Evolutionary conservation across 441 rosid species (phyloP).

Genomic region (Erodium moschatum): DNA sequence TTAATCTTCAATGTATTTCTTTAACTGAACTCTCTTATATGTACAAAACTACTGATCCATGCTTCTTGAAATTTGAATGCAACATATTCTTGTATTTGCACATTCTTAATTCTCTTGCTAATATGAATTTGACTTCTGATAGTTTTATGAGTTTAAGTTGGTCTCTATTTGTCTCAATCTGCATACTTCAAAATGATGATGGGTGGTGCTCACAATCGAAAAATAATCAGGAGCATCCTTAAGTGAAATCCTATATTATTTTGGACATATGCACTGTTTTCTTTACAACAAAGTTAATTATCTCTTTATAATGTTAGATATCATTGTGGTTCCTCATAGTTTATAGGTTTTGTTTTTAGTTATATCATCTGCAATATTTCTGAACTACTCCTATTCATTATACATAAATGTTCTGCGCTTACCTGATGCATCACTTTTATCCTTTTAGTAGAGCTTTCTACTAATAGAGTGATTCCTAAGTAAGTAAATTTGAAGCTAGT

Average conservation of each 20-base stretch:
- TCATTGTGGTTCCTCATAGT: background rate
- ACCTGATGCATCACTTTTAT: background rate
- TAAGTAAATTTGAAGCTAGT: background rate
- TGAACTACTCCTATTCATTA: background rate
- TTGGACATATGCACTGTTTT: background rate
- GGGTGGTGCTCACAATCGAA: background rate
- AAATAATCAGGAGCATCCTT: background rate
- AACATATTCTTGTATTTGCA: background rate
- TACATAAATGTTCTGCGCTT: background rate
- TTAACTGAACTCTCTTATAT: background rate
- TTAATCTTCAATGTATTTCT: slow-evolving; percentile 12
- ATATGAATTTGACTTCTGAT: background rate
- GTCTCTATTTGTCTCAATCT: background rate
- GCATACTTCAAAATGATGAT: background rate
- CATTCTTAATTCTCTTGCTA: background rate
- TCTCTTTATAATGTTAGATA: background rate
- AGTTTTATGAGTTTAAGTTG: background rate
- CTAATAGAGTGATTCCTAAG: background rate
- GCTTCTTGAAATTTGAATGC: background rate
- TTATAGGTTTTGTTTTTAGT: background rate
- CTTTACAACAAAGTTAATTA: background rate
- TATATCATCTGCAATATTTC: background rate
- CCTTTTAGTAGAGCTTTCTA: background rate
- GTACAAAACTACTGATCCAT: background rate
- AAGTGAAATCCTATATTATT: background rate